Evolutionary conservation across 208 protist genomes (phyloP).

Genomic region (Lotmaria passim): DNA sequence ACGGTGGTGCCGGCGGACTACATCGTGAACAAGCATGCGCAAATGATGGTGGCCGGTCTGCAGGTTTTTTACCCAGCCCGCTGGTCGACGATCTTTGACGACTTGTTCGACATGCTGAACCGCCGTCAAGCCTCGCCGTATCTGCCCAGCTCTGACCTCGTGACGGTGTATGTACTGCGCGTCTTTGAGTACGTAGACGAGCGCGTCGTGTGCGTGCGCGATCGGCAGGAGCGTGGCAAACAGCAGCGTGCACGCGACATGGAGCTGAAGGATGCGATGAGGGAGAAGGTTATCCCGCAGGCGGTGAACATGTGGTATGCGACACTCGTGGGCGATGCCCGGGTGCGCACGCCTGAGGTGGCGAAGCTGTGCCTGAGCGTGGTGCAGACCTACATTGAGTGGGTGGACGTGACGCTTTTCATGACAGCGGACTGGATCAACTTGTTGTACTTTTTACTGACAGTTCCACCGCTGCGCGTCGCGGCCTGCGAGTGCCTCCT

Average conservation of each 20-base stretch:
- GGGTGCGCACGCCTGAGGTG: constrained; percentile 49
- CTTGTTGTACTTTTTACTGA: constrained; percentile 72
- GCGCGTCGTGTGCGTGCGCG: constrained; percentile 71
- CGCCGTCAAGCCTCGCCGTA: constrained; percentile 31
- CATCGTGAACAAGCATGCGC: constrained; percentile 85
- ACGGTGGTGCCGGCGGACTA: constrained; percentile 47
- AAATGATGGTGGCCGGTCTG: constrained; percentile 75
- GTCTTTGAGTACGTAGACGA: constrained; percentile 91
- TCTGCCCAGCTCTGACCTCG: constrained; percentile 36
- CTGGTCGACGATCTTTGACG: constrained; percentile 69
- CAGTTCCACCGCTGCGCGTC: constrained; percentile 37
- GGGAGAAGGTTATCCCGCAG: constrained; percentile 61
- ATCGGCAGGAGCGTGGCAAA: constrained; percentile 52
- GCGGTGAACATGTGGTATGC: constrained; percentile 65
- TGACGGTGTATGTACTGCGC: constrained; percentile 70
- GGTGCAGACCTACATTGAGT: constrained; percentile 82
- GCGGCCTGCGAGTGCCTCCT: constrained; percentile 69
- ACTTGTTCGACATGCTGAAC: constrained; percentile 65
- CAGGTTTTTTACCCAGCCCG: constrained; percentile 71
- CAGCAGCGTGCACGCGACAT: constrained; percentile 71
- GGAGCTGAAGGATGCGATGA: constrained; percentile 84
- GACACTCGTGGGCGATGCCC: constrained; percentile 53
- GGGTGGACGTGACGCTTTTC: constrained; percentile 73
- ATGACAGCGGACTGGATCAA: constrained; percentile 75
- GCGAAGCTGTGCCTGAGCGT: constrained; percentile 62